Conservation (phyloP, 2,329 filamentous ascomycete species). For the Teratosphaeria destructans region DNA sequence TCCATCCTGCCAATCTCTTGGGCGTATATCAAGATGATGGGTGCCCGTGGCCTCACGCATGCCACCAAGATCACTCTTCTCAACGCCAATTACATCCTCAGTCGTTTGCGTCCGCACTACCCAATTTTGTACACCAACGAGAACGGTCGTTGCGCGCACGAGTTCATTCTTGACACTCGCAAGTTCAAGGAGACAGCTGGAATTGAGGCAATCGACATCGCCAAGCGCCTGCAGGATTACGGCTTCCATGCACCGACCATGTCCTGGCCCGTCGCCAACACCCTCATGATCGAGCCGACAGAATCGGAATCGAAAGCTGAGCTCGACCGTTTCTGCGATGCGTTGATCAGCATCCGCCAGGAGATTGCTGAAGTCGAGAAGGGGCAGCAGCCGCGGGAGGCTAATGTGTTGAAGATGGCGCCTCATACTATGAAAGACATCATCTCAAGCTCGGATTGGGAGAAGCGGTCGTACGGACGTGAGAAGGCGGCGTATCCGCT, state of each 20-base stretch:
- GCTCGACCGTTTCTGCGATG: conserved; percentile 86
- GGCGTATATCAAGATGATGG: conserved; percentile 95
- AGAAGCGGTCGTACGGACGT: conserved; percentile 61
- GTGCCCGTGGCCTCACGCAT: conserved; percentile 66
- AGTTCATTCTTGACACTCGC: conserved; percentile 88
- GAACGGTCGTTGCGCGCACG: conserved; percentile 81
- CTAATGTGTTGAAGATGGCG: conserved; percentile 79
- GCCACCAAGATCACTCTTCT: conserved; percentile 88
- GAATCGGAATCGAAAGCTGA: conserved; percentile 88
- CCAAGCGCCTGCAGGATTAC: conserved; percentile 93
- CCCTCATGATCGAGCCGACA: conserved; percentile 95
- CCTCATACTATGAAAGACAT: conserved; percentile 80
- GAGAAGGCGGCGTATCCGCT: conserved; percentile 82
- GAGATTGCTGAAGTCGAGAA: conserved; percentile 80
- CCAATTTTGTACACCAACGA: conserved; percentile 88
- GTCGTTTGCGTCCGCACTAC: conserved; percentile 76
- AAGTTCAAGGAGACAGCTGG: conserved; percentile 74
- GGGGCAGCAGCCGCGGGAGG: conserved; percentile 61
- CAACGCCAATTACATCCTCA: conserved; percentile 94
- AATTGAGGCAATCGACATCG: conserved; percentile 86
- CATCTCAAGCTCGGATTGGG: conserved; percentile 61
- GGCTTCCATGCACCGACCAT: conserved; percentile 96
- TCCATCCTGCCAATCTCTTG: conserved; percentile 90
- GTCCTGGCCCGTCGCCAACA: conserved; percentile 91
- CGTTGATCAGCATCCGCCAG: conserved; percentile 71